These are phyloP conservation scores for Magnolia kwangsiensis DNA, from an alignment of 164 flowering plant genomes.

Conservation along the genomic window DNA sequence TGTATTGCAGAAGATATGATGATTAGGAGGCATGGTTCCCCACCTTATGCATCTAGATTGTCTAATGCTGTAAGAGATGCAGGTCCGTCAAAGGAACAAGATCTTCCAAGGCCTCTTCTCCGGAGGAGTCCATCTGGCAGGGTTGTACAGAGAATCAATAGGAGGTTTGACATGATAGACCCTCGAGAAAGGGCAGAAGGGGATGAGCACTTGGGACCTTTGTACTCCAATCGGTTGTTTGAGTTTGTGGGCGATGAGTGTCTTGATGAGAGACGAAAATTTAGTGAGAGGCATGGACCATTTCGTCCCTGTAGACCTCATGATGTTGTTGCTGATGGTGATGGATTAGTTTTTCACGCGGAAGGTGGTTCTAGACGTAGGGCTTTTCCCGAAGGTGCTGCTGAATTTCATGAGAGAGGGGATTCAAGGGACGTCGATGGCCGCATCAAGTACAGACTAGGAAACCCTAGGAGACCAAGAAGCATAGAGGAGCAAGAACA, in stretches of 20 bases:
- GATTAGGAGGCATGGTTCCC: slow-evolving; percentile 43
- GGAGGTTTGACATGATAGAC: slow-evolving; percentile 41
- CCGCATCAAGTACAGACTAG: slow-evolving; percentile 35
- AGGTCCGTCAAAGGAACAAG: slow-evolving; percentile 40
- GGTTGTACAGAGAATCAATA: slow-evolving; percentile 31
- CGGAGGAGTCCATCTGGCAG: slow-evolving; percentile 44
- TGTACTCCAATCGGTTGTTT: slow-evolving; percentile 35
- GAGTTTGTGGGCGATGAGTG: slow-evolving; percentile 40
- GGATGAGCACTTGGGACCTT: slow-evolving; percentile 37
- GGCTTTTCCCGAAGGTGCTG: slow-evolving; percentile 37
- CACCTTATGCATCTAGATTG: slow-evolving; percentile 31
- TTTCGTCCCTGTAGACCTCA: slow-evolving; percentile 44
- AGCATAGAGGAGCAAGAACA: slow-evolving; percentile 48
- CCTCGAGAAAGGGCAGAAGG: slow-evolving; percentile 45
- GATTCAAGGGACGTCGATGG: slow-evolving; percentile 53
- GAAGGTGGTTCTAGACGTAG: slow-evolving; percentile 47
- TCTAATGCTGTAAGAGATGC: slow-evolving; percentile 41
- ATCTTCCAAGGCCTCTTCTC: slow-evolving; percentile 29
- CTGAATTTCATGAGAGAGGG: slow-evolving; percentile 38
- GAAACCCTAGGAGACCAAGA: slow-evolving; percentile 42
- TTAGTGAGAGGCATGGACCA: slow-evolving; percentile 41
- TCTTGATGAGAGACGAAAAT: slow-evolving; percentile 46
- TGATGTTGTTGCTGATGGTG: slow-evolving; percentile 30
- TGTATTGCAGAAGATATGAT: slow-evolving; percentile 38
- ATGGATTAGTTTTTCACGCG: slow-evolving; percentile 27